Evolutionary conservation across 768 basidiomycete genomes (phyloP).

Genomic region (Albatrellus ellisii): DNA sequence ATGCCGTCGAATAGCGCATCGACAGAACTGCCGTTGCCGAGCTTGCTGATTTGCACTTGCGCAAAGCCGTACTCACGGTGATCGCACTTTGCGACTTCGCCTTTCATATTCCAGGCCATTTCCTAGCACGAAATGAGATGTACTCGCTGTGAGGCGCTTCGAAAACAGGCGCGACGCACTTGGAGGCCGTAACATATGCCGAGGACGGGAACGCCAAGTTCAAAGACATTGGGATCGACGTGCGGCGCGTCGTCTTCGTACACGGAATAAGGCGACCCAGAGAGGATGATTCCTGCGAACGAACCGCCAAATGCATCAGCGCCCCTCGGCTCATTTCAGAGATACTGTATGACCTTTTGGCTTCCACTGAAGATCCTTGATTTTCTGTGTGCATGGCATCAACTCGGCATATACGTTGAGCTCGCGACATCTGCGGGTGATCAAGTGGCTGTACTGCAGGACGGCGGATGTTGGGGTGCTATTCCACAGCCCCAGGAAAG

Average conservation of each 20-base stretch:
- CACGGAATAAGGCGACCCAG: constrained; percentile 96
- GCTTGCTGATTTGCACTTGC: constrained; percentile 56
- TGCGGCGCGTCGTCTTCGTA: constrained; percentile 90
- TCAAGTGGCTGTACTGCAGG: constrained; percentile 86
- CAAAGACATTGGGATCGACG: constrained; percentile 85
- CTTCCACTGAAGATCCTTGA: constrained; percentile 81
- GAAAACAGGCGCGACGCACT: constrained; percentile 26
- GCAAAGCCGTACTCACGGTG: constrained; percentile 96
- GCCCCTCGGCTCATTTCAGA: background rate
- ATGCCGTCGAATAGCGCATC: constrained; percentile 80
- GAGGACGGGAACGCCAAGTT: constrained; percentile 79
- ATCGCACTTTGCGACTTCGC: constrained; percentile 72
- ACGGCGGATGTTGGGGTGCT: constrained; percentile 9
- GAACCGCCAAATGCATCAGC: background rate
- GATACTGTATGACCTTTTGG: constrained; percentile 60
- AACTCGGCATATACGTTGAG: constrained; percentile 96
- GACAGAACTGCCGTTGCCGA: constrained; percentile 35
- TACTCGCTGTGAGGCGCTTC: background rate
- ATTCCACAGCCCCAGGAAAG: background rate
- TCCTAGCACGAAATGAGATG: constrained; percentile 40
- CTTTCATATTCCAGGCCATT: constrained; percentile 81
- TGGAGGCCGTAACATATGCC: constrained; percentile 98
- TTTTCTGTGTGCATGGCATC: constrained; percentile 88
- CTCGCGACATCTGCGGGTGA: constrained; percentile 95
- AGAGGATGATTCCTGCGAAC: constrained; percentile 76